Percentiles rank a stretch among this genome's conserved stretches.
Conservation (phyloP, 106 monocot species). For the Dioscorea alata region DNA sequence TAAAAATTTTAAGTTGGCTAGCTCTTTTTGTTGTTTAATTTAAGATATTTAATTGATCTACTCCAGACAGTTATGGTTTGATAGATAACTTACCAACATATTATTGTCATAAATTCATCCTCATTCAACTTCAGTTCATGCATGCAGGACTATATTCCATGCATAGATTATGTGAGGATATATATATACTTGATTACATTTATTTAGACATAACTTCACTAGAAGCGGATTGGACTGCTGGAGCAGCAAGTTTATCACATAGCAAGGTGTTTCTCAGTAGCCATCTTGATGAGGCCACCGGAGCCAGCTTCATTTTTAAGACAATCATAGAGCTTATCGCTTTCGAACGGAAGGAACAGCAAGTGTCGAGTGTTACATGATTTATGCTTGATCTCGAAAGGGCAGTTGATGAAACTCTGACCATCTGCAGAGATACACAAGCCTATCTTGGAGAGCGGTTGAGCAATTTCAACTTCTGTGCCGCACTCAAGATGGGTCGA, state of each 20-base stretch:
- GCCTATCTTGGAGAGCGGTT: slow-evolving; percentile 18
- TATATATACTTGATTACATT: not conserved
- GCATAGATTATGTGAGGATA: too few species aligned
- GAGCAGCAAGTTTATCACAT: not conserved
- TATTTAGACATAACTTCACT: not conserved
- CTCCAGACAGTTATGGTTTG: too few species aligned
- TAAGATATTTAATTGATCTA: too few species aligned
- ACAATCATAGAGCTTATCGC: not conserved
- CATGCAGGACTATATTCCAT: too few species aligned
- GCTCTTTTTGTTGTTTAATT: too few species aligned
- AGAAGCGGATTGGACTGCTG: too few species aligned
- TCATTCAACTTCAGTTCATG: too few species aligned
- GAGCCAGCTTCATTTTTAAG: not conserved
- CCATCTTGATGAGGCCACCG: slow-evolving; percentile 8
- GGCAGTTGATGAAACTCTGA: too few species aligned
- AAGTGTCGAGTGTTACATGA: slow-evolving; percentile 3
- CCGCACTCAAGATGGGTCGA: slow-evolving; percentile 12
- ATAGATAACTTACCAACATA: too few species aligned
- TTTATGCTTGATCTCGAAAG: not conserved
- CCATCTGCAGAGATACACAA: slow-evolving; percentile 18
- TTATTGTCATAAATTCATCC: too few species aligned
- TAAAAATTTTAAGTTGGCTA: too few species aligned
- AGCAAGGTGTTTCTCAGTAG: not conserved
- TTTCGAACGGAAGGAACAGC: not conserved
- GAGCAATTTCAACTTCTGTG: too few species aligned